Evolutionary conservation across 1,139 yeast genomes (phyloP).

Genomic region (Pichia sp.): DNA sequence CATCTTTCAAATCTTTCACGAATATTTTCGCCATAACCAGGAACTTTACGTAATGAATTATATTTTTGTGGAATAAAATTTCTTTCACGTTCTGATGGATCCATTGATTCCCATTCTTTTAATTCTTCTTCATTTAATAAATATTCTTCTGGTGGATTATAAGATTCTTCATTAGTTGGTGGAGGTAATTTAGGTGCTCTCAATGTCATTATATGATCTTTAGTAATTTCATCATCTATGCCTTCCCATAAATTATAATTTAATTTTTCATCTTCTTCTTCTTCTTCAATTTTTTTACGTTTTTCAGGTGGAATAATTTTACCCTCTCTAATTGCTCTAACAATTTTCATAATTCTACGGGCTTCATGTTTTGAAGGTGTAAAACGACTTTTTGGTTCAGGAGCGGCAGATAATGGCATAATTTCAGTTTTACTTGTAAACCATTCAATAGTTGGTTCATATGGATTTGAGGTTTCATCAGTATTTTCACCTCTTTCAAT

Average conservation of each 20-base stretch:
- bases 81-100: conserved; percentile 72
- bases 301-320: conserved; percentile 70
- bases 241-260: conserved; percentile 86
- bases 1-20: conserved; percentile 94
- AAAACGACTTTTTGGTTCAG: conserved; percentile 96
- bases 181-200: conserved; percentile 96
- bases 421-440: conserved; percentile 77
- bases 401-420: conserved; percentile 91
- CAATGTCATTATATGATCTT: conserved; percentile 77
- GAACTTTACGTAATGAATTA: conserved; percentile 80
- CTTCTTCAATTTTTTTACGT: conserved; percentile 45
- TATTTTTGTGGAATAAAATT: conserved; percentile 81
- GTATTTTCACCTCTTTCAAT: conserved; percentile 83
- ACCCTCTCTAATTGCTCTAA: conserved; percentile 93
- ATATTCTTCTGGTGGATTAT: conserved; percentile 97
- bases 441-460: conserved; percentile 94
- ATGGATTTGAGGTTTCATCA: conserved; percentile 76
- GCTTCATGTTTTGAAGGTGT: conserved; percentile 97
- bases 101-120: conserved; percentile 63
- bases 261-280: conserved; percentile 35
- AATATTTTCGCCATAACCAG: conserved; percentile 80
- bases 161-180: conserved; percentile 94
- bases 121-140: conserved; percentile 72
- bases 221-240: conserved; percentile 47
- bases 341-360: conserved; percentile 92